Conservation (phyloP, 345 rosid genomes). For the Populus nigra region DNA sequence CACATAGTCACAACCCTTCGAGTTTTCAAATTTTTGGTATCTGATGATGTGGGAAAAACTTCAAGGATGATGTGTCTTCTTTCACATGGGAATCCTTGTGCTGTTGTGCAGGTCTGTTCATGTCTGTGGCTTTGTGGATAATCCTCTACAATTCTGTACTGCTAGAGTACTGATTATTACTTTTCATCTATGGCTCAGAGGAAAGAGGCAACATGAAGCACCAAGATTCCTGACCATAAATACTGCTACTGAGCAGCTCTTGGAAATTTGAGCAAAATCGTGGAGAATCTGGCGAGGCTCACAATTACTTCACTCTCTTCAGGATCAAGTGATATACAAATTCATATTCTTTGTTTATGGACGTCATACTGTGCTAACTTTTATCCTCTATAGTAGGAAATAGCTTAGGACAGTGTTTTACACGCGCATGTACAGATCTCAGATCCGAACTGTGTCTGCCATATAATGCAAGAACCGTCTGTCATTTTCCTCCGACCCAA, state of each 20-base stretch:
- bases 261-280: slow-evolving; percentile 65
- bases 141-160: neutral
- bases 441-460: neutral
- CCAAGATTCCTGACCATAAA: slow-evolving; percentile 85
- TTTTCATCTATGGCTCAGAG: slow-evolving; percentile 39
- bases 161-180: slow-evolving; percentile 5
- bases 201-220: slow-evolving; percentile 78
- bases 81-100: slow-evolving; percentile 54
- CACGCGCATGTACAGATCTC: neutral
- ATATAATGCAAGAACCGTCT: neutral
- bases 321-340: neutral
- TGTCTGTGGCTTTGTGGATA: neutral
- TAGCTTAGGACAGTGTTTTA: neutral
- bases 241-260: slow-evolving; percentile 83
- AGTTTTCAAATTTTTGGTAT: too few relatives aligned
- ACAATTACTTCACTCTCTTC: neutral
- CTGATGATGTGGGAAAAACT: too few relatives aligned
- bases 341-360: neutral
- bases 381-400: neutral
- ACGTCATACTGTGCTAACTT: neutral
- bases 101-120: slow-evolving; percentile 56
- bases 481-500: neutral
- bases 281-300: slow-evolving; percentile 53
- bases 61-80: too few relatives aligned
- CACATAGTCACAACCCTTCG: too few relatives aligned